Percentiles rank a stretch among this genome's conserved stretches.
Conservation (phyloP, 257 asterid genomes). For the Solanum megistacrolobum region DNA sequence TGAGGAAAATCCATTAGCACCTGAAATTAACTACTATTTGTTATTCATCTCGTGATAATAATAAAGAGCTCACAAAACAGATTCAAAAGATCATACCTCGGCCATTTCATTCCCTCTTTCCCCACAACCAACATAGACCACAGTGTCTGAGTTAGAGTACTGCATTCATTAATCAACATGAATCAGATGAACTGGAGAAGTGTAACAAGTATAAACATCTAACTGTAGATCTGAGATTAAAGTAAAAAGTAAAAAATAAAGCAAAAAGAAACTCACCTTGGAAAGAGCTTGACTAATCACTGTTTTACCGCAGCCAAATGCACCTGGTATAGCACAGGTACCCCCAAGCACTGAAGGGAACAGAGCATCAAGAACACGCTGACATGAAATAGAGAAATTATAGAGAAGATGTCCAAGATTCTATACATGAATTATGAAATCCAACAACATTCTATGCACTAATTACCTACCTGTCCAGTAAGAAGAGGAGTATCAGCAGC, state of each 20-base stretch:
- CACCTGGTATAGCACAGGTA: constrained; percentile 99
- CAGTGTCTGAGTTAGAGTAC: constrained; percentile 95
- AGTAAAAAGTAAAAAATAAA: background rate
- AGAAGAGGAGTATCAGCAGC: constrained; percentile 99
- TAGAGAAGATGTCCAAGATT: background rate
- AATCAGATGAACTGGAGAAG: background rate
- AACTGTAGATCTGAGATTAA: background rate
- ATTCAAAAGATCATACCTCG: constrained; percentile 43
- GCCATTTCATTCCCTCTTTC: constrained; percentile 99
- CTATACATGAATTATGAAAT: background rate
- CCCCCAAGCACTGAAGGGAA: constrained; percentile 99
- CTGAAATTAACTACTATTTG: constrained; percentile 23
- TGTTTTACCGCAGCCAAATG: constrained; percentile 98
- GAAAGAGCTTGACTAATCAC: constrained; percentile 99
- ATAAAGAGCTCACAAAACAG: background rate
- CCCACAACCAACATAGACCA: constrained; percentile 97
- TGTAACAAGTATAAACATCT: background rate
- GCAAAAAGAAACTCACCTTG: constrained; percentile 42
- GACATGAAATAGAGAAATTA: constrained; percentile 13
- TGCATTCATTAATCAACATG: constrained; percentile 28
- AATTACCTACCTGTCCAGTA: constrained; percentile 98
- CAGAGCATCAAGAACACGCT: constrained; percentile 99
- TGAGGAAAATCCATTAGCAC: constrained; percentile 99
- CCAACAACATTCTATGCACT: background rate
- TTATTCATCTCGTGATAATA: background rate